Evolutionary conservation across 2,329 filamentous ascomycete species (phyloP).

Genomic region (Cadophora sp.): DNA sequence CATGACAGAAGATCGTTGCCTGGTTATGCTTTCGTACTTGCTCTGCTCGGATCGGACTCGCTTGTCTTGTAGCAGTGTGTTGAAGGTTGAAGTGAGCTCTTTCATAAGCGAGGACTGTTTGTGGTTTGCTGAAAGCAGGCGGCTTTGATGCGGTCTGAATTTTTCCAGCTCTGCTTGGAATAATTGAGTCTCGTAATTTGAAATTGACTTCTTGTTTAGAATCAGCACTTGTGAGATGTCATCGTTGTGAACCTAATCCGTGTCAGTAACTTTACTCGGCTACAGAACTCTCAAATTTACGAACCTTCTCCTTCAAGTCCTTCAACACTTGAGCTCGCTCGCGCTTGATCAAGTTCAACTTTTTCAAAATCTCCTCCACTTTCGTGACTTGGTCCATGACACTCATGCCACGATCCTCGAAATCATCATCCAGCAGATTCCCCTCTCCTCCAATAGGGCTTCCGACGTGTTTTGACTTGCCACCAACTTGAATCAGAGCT

Average conservation of each 20-base stretch:
- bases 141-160: constrained; percentile 90
- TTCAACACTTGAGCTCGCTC: constrained; percentile 93
- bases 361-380: constrained; percentile 91
- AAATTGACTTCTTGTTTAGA: constrained; percentile 94
- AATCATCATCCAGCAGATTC: constrained; percentile 90
- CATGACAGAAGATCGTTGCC: constrained; percentile 81
- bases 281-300: constrained; percentile 30
- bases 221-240: constrained; percentile 98
- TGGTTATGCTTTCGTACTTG: constrained; percentile 89
- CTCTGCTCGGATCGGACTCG: constrained; percentile 91
- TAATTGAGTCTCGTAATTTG: constrained; percentile 88
- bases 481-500: constrained; percentile 79
- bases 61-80: constrained; percentile 89
- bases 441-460: constrained; percentile 68
- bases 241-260: constrained; percentile 81
- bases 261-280: constrained; percentile 23
- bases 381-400: constrained; percentile 88
- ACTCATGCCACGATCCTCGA: constrained; percentile 78
- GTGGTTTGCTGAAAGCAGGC: constrained; percentile 90
- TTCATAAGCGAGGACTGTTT: constrained; percentile 96
- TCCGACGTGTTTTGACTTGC: constrained; percentile 62
- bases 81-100: constrained; percentile 87
- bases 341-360: constrained; percentile 88
- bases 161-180: constrained; percentile 98
- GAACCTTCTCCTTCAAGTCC: constrained; percentile 95